Evolutionary conservation across 768 basidiomycete species (phyloP), one percentile per base, ranked within the genome.

Genomic region (Lentinula detonsa): DNA sequence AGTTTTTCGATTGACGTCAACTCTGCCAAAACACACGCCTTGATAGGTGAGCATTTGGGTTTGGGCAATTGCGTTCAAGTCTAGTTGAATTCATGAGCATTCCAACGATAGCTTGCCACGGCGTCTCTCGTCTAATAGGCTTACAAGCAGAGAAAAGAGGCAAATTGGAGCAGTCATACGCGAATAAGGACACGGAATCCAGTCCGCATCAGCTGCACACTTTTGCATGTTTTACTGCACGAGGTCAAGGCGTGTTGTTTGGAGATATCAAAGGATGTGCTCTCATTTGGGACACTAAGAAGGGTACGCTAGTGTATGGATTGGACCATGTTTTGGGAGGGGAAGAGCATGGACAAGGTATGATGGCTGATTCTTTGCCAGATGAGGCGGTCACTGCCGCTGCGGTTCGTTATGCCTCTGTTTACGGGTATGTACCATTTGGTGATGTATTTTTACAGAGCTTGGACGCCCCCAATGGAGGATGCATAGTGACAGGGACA

Each of bases 261-360:
- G 87, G 86, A 31, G 73, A 68, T 33, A 71, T 78, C 18, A 82
- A 85, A 16, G 78, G 78, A 18, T 85, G 79, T 68, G 74, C 83
- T 33, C 71, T 88, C 42, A 80, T 84, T 35, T 88, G 88, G 87
- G 85, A 89, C 65, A 78, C 74, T 67, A 75, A 74, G 67, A 82
- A 78, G 59, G 81, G 78, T 10, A 73, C 72, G 2, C 70, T 86
- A 28, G 75, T 85, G 13, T 85, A 83, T 69, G 87, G 82, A 34
- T 68, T 88, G 65, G 82, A 85, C 63, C 85, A 87, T 64, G 78
- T 78, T 13, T 2, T 31, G 15, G 33, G 23, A 33, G 81, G 85
- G 64, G 80, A 86, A 86, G 68, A 65, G 79, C 66, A 33, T 8
- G 81, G 85, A 65, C 48, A 60, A 60, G 59, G 59, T 60, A 37